These are phyloP conservation scores for Celoporthe dispersa DNA, from an alignment of 2,329 filamentous ascomycete genomes.

Conservation along the genomic window DNA sequence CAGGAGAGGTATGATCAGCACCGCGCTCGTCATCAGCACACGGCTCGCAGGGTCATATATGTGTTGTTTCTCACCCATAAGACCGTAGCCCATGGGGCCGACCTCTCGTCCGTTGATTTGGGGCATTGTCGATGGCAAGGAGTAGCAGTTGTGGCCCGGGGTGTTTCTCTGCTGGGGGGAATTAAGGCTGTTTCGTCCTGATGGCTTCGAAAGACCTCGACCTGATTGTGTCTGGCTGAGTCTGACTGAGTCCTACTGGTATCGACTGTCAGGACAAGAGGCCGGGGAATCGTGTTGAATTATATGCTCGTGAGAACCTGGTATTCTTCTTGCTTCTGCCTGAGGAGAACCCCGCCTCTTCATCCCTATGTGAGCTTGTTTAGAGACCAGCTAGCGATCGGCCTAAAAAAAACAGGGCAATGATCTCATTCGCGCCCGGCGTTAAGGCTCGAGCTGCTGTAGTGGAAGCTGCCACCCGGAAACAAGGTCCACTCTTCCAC, in stretches of 20 bases:
- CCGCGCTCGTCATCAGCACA: background rate
- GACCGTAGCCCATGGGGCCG: slow-evolving; percentile 38
- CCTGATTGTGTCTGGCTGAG: background rate
- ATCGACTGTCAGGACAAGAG: background rate
- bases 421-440: slow-evolving; percentile 5
- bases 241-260: background rate
- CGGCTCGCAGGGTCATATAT: background rate
- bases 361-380: background rate
- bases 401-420: background rate
- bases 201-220: background rate
- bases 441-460: background rate
- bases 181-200: background rate
- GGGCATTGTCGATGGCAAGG: slow-evolving; percentile 33
- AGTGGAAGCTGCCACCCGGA: background rate
- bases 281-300: background rate
- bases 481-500: background rate
- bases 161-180: too few species aligned
- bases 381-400: background rate
- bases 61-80: slow-evolving; percentile 37
- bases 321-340: background rate
- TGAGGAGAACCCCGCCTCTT: background rate
- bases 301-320: background rate
- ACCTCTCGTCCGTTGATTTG: slow-evolving; percentile 37
- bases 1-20: background rate
- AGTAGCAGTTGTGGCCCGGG: background rate